Conservation (phyloP, 192 early-diverging fungal species). For the Spinellus fusiger region DNA sequence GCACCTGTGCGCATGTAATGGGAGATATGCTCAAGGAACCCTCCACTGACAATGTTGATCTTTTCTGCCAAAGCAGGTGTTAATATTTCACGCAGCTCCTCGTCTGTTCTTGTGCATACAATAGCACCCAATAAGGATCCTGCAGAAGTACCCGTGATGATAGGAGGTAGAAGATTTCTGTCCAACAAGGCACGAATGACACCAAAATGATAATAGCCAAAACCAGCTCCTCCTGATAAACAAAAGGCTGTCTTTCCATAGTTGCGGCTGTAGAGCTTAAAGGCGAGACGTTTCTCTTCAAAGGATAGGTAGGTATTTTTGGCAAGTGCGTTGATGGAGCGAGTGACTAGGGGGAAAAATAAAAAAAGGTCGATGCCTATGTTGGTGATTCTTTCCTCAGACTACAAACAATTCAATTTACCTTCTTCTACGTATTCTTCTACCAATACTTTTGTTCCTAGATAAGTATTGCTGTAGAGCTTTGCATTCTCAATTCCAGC, state of each 20-base stretch:
- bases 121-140: constrained; percentile 59
- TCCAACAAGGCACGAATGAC: constrained; percentile 69
- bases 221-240: constrained; percentile 70
- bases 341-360: constrained; percentile 32
- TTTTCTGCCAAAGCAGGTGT: constrained; percentile 41
- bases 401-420: constrained; percentile 5
- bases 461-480: constrained; percentile 67
- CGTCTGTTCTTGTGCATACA: constrained; percentile 63
- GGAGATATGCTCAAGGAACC: constrained; percentile 26
- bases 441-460: constrained; percentile 68
- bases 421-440: constrained; percentile 65
- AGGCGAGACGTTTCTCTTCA: constrained; percentile 57
- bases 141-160: constrained; percentile 77
- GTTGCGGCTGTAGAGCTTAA: constrained; percentile 54
- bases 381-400: not conserved
- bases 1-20: constrained; percentile 40
- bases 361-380: not conserved
- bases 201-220: constrained; percentile 67
- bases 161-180: constrained; percentile 56
- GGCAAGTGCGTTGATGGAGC: constrained; percentile 35
- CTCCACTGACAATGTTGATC: constrained; percentile 49
- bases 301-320: constrained; percentile 27
- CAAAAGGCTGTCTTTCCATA: constrained; percentile 77
- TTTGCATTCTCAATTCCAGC: constrained; percentile 69
- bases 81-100: constrained; percentile 52